These are phyloP conservation scores for Casuarina equisetifolia DNA, from an alignment of 306 rosid genomes.

Conservation along the genomic window DNA sequence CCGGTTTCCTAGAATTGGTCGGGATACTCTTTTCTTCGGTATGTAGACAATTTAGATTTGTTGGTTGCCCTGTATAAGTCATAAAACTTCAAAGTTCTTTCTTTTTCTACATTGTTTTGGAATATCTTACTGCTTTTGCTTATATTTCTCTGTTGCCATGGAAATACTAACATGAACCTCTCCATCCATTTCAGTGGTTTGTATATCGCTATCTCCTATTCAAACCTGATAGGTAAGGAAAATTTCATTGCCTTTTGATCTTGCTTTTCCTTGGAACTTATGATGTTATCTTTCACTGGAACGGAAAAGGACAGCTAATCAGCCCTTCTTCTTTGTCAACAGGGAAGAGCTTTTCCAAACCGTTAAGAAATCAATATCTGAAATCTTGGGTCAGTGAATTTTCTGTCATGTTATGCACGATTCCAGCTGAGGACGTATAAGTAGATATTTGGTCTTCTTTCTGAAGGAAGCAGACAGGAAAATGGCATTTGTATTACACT, in stretches of 20 bases:
- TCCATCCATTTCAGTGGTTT: conserved; percentile 79
- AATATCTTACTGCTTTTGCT: background rate
- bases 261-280: background rate
- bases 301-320: background rate
- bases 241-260: background rate
- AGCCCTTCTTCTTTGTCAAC: conserved; percentile 19
- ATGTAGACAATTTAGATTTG: conserved; percentile 33
- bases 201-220: conserved; percentile 86
- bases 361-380: conserved; percentile 53
- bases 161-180: conserved; percentile 28
- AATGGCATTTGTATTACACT: background rate
- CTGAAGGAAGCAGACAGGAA: background rate
- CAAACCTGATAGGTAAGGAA: conserved; percentile 82
- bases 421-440: background rate
- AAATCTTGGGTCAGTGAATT: conserved; percentile 66
- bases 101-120: background rate
- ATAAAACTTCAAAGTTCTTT: no score
- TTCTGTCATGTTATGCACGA: conserved; percentile 5
- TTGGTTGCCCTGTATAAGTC: background rate
- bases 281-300: background rate
- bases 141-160: background rate
- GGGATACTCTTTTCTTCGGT: conserved; percentile 76
- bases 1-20: conserved; percentile 61
- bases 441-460: background rate
- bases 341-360: conserved; percentile 80